These are phyloP conservation scores for Pythium vanterpoolii DNA, from an alignment of 352 stramenopile species.

Conservation along the genomic window DNA sequence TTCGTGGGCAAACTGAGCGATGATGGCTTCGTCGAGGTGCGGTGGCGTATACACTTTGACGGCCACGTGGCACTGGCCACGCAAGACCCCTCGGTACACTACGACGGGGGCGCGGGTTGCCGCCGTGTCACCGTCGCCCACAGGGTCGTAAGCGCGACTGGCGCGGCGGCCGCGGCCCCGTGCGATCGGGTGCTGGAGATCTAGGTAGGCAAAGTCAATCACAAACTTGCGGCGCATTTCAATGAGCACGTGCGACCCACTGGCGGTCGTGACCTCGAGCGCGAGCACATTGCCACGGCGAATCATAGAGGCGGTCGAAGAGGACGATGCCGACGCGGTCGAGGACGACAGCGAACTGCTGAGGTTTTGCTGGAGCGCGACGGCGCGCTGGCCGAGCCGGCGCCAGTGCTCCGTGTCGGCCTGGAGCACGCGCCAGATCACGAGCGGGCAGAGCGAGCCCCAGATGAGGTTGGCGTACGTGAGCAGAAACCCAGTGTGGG, in stretches of 20 bases:
- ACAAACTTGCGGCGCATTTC: slow-evolving; percentile 61
- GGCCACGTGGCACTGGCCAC: slow-evolving; percentile 42
- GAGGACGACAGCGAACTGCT: slow-evolving; percentile 23
- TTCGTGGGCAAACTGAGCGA: slow-evolving; percentile 75
- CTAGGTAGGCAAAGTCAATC: slow-evolving; percentile 67
- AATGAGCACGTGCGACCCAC: slow-evolving; percentile 53
- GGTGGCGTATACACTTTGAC: slow-evolving; percentile 69
- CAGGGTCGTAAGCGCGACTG: background rate
- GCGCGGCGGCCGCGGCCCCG: background rate
- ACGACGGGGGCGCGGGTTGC: background rate
- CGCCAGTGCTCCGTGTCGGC: slow-evolving; percentile 77
- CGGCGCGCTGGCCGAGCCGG: slow-evolving; percentile 47
- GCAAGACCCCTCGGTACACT: slow-evolving; percentile 55
- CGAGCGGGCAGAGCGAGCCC: slow-evolving; percentile 42
- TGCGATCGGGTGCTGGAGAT: slow-evolving; percentile 28
- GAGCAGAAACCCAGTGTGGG: slow-evolving; percentile 49
- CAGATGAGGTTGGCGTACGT: slow-evolving; percentile 61
- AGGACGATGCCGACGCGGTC: slow-evolving; percentile 12
- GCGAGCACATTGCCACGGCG: slow-evolving; percentile 3
- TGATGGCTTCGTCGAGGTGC: slow-evolving; percentile 56
- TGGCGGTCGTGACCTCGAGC: slow-evolving; percentile 15
- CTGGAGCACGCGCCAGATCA: slow-evolving; percentile 70
- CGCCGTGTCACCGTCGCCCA: background rate
- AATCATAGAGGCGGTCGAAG: slow-evolving; percentile 31
- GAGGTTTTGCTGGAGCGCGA: slow-evolving; percentile 37